These are phyloP conservation scores for Populus alba DNA, from an alignment of 345 rosid species.

Conservation along the genomic window DNA sequence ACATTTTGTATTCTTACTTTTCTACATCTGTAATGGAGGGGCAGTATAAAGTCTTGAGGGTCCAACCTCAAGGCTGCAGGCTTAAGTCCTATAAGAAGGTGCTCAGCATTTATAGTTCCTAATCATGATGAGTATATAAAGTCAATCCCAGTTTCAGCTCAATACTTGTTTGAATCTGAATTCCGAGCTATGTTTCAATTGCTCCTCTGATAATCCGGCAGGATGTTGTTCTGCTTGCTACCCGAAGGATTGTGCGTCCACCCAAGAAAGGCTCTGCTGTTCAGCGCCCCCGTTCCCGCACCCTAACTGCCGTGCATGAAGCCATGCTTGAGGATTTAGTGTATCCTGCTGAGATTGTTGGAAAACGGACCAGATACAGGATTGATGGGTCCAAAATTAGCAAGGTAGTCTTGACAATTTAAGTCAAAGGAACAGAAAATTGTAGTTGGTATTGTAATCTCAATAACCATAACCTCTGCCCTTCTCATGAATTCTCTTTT, in stretches of 20 bases:
- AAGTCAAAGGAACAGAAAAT: neutral
- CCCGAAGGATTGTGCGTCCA: constrained; percentile 74
- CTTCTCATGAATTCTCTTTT: no score
- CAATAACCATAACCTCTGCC: neutral
- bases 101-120: neutral
- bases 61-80: neutral
- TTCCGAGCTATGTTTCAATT: neutral
- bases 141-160: neutral
- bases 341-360: constrained; percentile 89
- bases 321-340: constrained; percentile 83
- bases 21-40: neutral
- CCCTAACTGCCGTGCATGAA: constrained; percentile 77
- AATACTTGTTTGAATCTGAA: neutral
- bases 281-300: constrained; percentile 77
- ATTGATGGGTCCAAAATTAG: constrained; percentile 74
- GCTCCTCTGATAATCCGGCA: constrained; percentile 1
- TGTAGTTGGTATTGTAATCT: neutral
- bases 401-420: constrained; percentile 39
- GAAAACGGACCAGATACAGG: constrained; percentile 69
- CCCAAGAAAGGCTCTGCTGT: constrained; percentile 95
- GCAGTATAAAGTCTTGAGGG: neutral
- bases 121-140: neutral
- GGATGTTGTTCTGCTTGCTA: constrained; percentile 75
- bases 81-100: neutral
- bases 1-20: neutral